Conservation (phyloP, 352 stramenopile species). For the Peronosclerospora sorghi region DNA sequence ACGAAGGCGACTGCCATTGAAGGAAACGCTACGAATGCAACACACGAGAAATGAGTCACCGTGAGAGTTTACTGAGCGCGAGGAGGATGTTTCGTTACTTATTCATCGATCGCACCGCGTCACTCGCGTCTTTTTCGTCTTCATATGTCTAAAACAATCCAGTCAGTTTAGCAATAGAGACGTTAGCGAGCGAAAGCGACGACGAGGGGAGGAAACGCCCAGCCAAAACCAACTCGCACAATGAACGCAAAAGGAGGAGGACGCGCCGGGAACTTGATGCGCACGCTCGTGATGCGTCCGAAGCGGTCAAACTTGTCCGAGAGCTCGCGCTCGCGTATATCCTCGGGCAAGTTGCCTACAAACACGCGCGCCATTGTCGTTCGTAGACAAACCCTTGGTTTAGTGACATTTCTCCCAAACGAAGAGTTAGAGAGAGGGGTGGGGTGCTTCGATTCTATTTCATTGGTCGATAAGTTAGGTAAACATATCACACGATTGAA, state of each 20-base stretch:
- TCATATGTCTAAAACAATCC: slow-evolving; percentile 39
- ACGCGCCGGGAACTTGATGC: slow-evolving; percentile 45
- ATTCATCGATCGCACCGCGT: slow-evolving; percentile 48
- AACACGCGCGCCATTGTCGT: slow-evolving; percentile 31
- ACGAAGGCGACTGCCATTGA: slow-evolving; percentile 28
- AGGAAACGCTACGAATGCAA: slow-evolving; percentile 8
- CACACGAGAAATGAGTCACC: neutral
- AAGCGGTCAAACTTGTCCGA: slow-evolving; percentile 44
- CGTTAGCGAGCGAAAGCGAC: neutral
- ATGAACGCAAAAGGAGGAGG: slow-evolving; percentile 45
- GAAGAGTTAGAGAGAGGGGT: too few relatives aligned
- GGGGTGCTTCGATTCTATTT: too few relatives aligned
- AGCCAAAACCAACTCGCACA: slow-evolving; percentile 18
- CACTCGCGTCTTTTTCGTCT: slow-evolving; percentile 35
- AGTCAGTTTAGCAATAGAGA: neutral
- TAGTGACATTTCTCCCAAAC: neutral
- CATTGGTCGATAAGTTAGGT: too few relatives aligned
- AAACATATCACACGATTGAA: too few relatives aligned
- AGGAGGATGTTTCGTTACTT: slow-evolving; percentile 14
- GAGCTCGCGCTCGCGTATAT: slow-evolving; percentile 45
- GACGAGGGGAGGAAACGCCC: neutral
- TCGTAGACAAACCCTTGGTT: neutral
- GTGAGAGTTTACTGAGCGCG: too few relatives aligned
- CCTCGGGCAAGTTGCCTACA: slow-evolving; percentile 50
- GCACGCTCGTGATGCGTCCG: slow-evolving; percentile 28